Base-by-base conservation (phyloP, 768 basidiomycete species). In the Russula sp. region DNA sequence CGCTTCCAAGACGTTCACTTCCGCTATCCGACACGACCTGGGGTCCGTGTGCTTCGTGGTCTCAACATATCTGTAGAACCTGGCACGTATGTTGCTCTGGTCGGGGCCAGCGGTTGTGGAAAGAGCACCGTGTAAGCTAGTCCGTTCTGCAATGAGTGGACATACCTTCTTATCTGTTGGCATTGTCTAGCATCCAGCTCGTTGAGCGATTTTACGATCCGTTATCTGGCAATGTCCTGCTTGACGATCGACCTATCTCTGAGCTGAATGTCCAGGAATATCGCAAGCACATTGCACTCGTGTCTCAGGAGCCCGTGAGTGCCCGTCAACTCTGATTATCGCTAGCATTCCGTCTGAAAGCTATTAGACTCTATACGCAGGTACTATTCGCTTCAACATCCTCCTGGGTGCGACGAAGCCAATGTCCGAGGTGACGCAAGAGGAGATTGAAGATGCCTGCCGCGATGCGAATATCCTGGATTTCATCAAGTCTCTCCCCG, bases 371-470 rank as follows among this genome's bases (percentile, higher is more conserved):
- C 77, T 96, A 2, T 96, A 95, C 71, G 84, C 90, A 18, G 91
- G 91, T 16, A 88, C 88, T 2, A 78, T 95, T 62, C 87, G 88
- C 16, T 94, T 94, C 75, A 96, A 96, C 72, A 82, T 94, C 71
- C 73, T 93, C 13, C 85, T 96, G 40, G 94, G 94, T 18, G 87
- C 89, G 51, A 82, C 79, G 66, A 91, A 88, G 68, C 86, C 88
- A 5, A 74, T 76, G 37, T 81, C 82, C 0, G 85, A 92, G 68
- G 88, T 94, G 10, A 91, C 91, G 0, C 82, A 91, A 69, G 81
- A 86, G 68, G 91, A 95, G 70, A 84, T 96, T n/a, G 89, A 93
- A 71, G 78, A 80, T n/a, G 93, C 83, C 1, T 94, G 93, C 69
- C 81, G 85, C 22, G 78, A 91, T 68, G 94, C 94, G 51, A 96